Conservation (phyloP, 176 grass and related monocot genomes). For the Aegilops bicornis region DNA sequence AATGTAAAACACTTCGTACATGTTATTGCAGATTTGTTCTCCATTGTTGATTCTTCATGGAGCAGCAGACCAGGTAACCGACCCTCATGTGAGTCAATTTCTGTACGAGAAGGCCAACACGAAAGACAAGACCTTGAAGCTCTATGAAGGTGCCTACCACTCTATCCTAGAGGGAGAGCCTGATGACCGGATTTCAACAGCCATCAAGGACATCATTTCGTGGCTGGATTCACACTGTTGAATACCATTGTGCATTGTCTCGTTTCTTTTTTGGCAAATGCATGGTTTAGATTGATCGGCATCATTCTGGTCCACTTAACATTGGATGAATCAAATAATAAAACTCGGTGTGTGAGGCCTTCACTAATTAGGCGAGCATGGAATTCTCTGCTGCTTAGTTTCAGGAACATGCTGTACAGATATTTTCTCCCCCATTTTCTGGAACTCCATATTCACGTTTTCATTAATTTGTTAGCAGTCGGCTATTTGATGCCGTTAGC, state of each 20-base stretch:
- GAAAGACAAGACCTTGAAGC: constrained; percentile 82
- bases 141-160: constrained; percentile 83
- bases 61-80: constrained; percentile 90
- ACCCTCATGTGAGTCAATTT: constrained; percentile 77
- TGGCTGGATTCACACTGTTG: constrained; percentile 85
- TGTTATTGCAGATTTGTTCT: constrained; percentile 49
- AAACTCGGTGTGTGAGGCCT: background rate
- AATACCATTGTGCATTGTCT: background rate
- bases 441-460: background rate
- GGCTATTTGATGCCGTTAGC: background rate
- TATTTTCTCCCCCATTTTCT: background rate
- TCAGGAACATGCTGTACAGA: background rate
- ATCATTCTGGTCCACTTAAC: background rate
- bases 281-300: background rate
- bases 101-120: constrained; percentile 69
- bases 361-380: background rate
- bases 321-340: constrained; percentile 7
- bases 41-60: constrained; percentile 96
- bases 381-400: constrained; percentile 2
- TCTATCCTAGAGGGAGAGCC: constrained; percentile 89
- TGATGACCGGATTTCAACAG: constrained; percentile 62
- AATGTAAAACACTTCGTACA: background rate
- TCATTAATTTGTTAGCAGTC: background rate
- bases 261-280: no score
- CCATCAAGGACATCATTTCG: constrained; percentile 76